phyloP scores from a whole-genome alignment of 2,329 filamentous ascomycete genomes.

The Fusarium albosuccineum region DNA sequence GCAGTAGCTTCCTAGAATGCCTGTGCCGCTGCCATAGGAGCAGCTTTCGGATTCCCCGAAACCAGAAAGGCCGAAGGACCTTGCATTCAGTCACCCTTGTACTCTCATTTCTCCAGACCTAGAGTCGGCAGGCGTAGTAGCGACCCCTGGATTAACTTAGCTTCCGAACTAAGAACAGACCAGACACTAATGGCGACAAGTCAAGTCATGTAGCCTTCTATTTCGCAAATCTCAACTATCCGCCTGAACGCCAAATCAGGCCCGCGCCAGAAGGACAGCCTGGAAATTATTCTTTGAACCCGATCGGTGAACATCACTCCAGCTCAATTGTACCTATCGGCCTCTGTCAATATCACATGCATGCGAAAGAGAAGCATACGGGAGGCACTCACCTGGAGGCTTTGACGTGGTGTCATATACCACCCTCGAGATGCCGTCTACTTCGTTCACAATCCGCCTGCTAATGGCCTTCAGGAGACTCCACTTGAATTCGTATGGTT shows the following conservation, averaged over 20 bases:
- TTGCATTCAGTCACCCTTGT: neutral
- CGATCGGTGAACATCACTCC: constrained; percentile 61
- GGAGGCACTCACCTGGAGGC: constrained; percentile 37
- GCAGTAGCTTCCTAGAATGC: neutral
- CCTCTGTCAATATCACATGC: constrained; percentile 66
- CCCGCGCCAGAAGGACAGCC: constrained; percentile 8
- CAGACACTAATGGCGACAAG: constrained; percentile 1
- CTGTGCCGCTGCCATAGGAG: neutral
- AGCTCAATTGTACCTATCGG: constrained; percentile 81
- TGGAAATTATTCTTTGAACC: constrained; percentile 11
- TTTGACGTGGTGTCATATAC: constrained; percentile 67
- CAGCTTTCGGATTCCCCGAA: neutral
- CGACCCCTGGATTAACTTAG: neutral
- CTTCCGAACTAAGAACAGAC: neutral
- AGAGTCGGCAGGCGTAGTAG: neutral
- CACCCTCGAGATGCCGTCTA: constrained; percentile 78
- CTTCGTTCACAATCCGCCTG: constrained; percentile 64
- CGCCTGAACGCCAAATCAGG: constrained; percentile 11
- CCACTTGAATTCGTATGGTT: constrained; percentile 66
- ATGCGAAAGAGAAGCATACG: neutral
- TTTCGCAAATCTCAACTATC: constrained; percentile 9
- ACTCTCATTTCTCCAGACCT: constrained; percentile 1
- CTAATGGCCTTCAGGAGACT: constrained; percentile 63
- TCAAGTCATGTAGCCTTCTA: constrained; percentile 1
- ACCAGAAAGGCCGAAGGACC: neutral